phyloP scores from a whole-genome alignment of 2,329 filamentous ascomycete genomes.

The Microsporum canis region DNA sequence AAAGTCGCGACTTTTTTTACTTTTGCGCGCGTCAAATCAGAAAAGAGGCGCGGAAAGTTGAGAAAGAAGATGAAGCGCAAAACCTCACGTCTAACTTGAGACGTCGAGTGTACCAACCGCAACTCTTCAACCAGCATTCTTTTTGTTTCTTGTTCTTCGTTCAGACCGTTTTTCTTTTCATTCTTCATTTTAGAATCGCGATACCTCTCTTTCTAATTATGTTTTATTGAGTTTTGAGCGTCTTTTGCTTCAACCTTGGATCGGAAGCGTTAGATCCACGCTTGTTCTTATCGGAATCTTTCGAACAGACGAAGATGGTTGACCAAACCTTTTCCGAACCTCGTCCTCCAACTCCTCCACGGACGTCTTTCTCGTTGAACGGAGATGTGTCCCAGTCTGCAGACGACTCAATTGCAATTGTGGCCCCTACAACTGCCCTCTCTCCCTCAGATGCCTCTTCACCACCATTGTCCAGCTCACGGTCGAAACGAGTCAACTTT shows the following conservation, averaged over 20 bases:
- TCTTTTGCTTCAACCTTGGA: not conserved
- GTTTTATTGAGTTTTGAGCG: not conserved
- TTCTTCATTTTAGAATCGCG: not conserved
- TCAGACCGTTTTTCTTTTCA: not conserved
- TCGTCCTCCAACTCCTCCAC: constrained; percentile 47
- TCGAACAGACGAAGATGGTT: not conserved
- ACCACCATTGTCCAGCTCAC: constrained; percentile 28
- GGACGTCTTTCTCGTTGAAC: constrained; percentile 15
- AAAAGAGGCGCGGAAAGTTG: not conserved
- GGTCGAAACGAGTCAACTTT: constrained; percentile 51
- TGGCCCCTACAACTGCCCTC: not conserved
- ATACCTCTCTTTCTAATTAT: not conserved
- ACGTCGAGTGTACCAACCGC: not conserved
- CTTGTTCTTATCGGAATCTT: not conserved
- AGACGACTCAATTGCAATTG: constrained; percentile 17
- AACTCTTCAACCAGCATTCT: not conserved
- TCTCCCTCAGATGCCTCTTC: constrained; percentile 12
- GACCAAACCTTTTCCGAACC: constrained; percentile 14
- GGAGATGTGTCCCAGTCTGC: constrained; percentile 27
- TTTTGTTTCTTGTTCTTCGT: not conserved
- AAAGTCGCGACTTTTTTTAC: not conserved
- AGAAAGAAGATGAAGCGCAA: not conserved
- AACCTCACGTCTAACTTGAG: not conserved
- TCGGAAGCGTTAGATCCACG: not conserved
- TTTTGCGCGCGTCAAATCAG: not conserved